Conservation (phyloP, 257 asterid species). For the Apocynum venetum region DNA sequence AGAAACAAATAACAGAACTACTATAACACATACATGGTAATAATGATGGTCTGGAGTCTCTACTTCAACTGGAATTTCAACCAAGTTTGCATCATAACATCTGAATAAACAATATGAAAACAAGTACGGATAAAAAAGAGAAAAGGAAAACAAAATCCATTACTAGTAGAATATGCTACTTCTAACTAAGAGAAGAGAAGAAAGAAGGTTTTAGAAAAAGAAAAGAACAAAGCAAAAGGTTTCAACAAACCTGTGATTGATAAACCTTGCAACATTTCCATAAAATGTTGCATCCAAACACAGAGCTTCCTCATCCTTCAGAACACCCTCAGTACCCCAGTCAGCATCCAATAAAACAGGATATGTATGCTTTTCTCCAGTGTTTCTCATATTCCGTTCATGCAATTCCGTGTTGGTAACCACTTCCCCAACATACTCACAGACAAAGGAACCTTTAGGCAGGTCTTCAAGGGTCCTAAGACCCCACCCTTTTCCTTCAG, state of each 20-base stretch:
- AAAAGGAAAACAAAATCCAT: background rate
- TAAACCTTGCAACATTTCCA: slow-evolving; percentile 70
- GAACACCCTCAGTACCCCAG: slow-evolving; percentile 58
- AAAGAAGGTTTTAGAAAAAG: background rate
- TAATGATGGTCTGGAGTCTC: slow-evolving; percentile 73
- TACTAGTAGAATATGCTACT: background rate
- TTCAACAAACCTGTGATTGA: slow-evolving; percentile 49
- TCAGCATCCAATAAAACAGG: slow-evolving; percentile 73
- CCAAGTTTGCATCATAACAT: slow-evolving; percentile 55
- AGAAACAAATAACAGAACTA: background rate
- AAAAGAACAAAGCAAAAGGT: background rate
- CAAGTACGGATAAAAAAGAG: background rate
- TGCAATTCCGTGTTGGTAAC: slow-evolving; percentile 60
- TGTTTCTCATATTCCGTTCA: slow-evolving; percentile 39
- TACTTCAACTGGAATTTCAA: slow-evolving; percentile 73
- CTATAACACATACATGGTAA: slow-evolving; percentile 49
- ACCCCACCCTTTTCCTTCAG: slow-evolving; percentile 75
- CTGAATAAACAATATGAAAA: slow-evolving; percentile 22
- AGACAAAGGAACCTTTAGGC: slow-evolving; percentile 63
- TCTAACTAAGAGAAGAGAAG: background rate
- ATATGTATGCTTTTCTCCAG: slow-evolving; percentile 43
- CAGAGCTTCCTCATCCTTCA: slow-evolving; percentile 67
- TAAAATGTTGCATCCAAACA: slow-evolving; percentile 66
- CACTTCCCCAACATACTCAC: slow-evolving; percentile 61
- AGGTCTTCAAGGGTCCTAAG: slow-evolving; percentile 62